Evolutionary conservation across 768 basidiomycete genomes (phyloP), one percentile per base, ranked within the genome.

Genomic region (Auriscalpium orientale): DNA sequence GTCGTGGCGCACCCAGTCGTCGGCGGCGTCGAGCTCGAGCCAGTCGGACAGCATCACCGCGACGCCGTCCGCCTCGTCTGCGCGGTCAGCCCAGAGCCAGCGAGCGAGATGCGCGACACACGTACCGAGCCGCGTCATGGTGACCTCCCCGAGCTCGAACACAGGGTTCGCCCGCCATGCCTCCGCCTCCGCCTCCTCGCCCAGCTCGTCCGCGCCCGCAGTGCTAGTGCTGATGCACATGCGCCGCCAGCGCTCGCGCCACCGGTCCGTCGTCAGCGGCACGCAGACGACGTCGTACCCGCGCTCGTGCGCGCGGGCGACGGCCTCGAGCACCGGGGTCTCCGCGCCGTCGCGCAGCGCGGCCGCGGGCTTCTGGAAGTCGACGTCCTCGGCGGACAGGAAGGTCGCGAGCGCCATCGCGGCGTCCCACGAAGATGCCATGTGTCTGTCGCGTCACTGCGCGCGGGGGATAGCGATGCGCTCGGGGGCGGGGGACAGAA

Each of bases 1-100:
- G 67, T 99, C 97, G 64, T 95, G 91, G 46, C 97, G 83, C 53
- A 98, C 85, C 79, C 95, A 92, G 64, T 93, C 91, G 70, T 98
- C 94, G 0, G 81, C 74, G 8, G 91, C 86, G 71, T 99, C 97
- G 40, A 99, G 76, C 68, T 97, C 92, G 3, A 99, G 78, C 97
- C 97, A 99, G 54, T 95, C 91, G 2, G 94, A 93, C 8, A 89
- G 78, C 68, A 97, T 80, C 5, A 77, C 86, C 13, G 90, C 82
- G 38, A 89, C 73, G 28, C 78, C 78, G 57, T 87, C 84, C 10
- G 84, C 81, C 64, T 92, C 89, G 68, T 90, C 90, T 91, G 62
- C 49, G 33, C 33, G 4, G 28, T 37, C 49, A 28, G 35, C 8
- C 34, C 33, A 47, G 55, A n/a, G n/a, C n/a, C n/a, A n/a, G 49